Percentiles rank a stretch among this genome's conserved stretches.
phyloP scores from a whole-genome alignment of 352 stramenopile genomes.

The Globisporangium okanoganense region DNA sequence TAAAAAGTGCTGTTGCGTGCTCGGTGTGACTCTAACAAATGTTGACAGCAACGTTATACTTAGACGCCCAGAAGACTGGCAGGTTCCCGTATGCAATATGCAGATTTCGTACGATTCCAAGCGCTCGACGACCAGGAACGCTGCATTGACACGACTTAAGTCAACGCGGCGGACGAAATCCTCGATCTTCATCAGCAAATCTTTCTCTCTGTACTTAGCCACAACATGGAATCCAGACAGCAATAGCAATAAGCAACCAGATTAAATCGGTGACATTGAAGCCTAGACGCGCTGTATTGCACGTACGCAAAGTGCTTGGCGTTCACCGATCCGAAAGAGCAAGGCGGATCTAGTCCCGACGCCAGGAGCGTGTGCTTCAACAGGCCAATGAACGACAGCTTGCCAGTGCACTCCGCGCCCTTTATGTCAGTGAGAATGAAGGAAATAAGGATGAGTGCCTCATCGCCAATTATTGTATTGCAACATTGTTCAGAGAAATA shows the following conservation, averaged over 20 bases:
- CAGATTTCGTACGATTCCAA: constrained; percentile 50
- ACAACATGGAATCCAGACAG: neutral
- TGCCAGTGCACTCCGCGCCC: constrained; percentile 47
- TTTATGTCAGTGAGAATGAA: constrained; percentile 13
- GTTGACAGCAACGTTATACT: no score
- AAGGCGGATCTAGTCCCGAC: constrained; percentile 17
- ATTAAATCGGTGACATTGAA: neutral
- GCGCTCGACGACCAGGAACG: constrained; percentile 51
- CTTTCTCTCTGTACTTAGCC: constrained; percentile 27
- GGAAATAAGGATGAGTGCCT: no score
- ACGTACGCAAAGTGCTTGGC: constrained; percentile 35
- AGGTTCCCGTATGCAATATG: no score
- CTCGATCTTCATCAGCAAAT: constrained; percentile 37
- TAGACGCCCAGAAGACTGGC: no score
- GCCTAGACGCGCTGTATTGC: no score
- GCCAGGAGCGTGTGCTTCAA: constrained; percentile 27
- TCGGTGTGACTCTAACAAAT: constrained; percentile 36
- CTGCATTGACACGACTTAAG: constrained; percentile 15
- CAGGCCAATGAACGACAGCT: constrained; percentile 44
- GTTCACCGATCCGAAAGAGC: constrained; percentile 32
- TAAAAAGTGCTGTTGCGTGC: constrained; percentile 63
- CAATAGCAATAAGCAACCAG: neutral
- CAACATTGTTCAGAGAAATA: neutral
- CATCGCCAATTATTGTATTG: neutral
- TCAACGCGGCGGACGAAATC: constrained; percentile 22